A percentile compares a stretch with the other conserved stretches of the same genome.
These are phyloP conservation scores for Talaromyces adpressus DNA, from an alignment of 495 filamentous ascomycete genomes.

Conservation along the genomic window DNA sequence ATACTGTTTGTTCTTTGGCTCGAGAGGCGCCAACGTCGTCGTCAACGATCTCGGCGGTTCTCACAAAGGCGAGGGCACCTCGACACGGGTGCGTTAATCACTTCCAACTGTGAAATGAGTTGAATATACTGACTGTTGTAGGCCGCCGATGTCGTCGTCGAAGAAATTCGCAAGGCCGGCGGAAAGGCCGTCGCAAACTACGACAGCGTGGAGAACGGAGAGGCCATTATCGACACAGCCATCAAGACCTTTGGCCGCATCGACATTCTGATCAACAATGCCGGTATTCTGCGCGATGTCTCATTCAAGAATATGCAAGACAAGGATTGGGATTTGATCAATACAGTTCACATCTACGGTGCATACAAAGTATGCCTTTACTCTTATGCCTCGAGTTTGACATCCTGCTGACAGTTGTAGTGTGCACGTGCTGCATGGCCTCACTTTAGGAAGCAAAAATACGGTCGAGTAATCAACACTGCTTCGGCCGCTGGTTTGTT, in stretches of 20 bases:
- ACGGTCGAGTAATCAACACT: constrained; percentile 92
- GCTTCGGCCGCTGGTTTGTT: constrained; percentile 93
- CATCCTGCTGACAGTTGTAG: constrained; percentile 22
- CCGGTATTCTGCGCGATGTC: constrained; percentile 91
- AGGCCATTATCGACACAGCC: constrained; percentile 93
- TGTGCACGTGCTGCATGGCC: constrained; percentile 96
- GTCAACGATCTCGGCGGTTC: constrained; percentile 96
- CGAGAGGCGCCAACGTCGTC: constrained; percentile 89
- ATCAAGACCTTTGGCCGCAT: constrained; percentile 88
- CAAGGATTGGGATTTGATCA: constrained; percentile 91
- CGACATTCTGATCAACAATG: constrained; percentile 96
- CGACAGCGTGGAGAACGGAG: constrained; percentile 91
- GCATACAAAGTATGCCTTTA: constrained; percentile 70
- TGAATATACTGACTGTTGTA: constrained; percentile 19
- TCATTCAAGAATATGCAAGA: constrained; percentile 99
- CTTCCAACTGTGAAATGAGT: too few relatives aligned
- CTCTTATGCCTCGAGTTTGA: too few relatives aligned
- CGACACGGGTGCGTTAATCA: constrained; percentile 58
- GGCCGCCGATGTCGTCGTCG: constrained; percentile 93
- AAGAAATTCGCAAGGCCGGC: constrained; percentile 86
- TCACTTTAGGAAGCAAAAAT: constrained; percentile 97
- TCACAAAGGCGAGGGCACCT: constrained; percentile 89
- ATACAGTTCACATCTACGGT: constrained; percentile 89
- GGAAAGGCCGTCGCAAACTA: constrained; percentile 98
- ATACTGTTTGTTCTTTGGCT: constrained; percentile 88